Evolutionary conservation across 805 yeast species (phyloP).

Genomic region (Wickerhamiella kazuoi): DNA sequence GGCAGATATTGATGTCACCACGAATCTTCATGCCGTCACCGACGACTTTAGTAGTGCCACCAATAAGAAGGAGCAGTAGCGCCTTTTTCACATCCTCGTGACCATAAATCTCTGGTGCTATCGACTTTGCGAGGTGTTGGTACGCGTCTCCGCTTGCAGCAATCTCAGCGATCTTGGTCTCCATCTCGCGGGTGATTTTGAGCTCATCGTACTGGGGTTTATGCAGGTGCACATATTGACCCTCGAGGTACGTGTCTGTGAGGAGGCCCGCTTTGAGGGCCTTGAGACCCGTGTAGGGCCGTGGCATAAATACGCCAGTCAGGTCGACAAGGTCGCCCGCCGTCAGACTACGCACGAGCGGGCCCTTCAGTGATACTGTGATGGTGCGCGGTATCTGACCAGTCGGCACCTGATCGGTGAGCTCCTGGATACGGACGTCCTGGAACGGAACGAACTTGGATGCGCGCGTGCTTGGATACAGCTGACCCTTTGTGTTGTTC

Average conservation of each 20-base stretch:
- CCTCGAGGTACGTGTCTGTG: constrained; percentile 85
- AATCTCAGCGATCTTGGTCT: constrained; percentile 37
- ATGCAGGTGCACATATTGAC: constrained; percentile 71
- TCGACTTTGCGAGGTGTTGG: constrained; percentile 62
- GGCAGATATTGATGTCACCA: constrained; percentile 88
- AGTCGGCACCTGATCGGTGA: constrained; percentile 91
- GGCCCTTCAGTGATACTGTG: constrained; percentile 79
- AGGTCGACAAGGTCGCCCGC: constrained; percentile 95
- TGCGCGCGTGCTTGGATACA: constrained; percentile 86
- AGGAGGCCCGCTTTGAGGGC: constrained; percentile 84
- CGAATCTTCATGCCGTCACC: constrained; percentile 96
- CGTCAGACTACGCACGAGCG: constrained; percentile 63
- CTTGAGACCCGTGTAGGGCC: constrained; percentile 88
- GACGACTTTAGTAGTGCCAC: constrained; percentile 87
- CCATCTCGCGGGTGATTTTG: constrained; percentile 39
- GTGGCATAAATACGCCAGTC: constrained; percentile 80
- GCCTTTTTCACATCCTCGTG: constrained; percentile 89
- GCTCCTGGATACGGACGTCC: constrained; percentile 86
- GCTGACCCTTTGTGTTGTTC: constrained; percentile 72
- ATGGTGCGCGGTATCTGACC: constrained; percentile 92
- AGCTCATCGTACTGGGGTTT: constrained; percentile 67
- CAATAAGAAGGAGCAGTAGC: constrained; percentile 62
- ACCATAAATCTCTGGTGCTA: constrained; percentile 96
- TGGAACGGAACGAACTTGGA: constrained; percentile 91
- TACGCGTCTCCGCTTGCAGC: constrained; percentile 53